Percentiles rank a stretch among this genome's conserved stretches.
phyloP scores from a whole-genome alignment of 2,329 filamentous ascomycete species.

The Graphiopsis chlorocephala region DNA sequence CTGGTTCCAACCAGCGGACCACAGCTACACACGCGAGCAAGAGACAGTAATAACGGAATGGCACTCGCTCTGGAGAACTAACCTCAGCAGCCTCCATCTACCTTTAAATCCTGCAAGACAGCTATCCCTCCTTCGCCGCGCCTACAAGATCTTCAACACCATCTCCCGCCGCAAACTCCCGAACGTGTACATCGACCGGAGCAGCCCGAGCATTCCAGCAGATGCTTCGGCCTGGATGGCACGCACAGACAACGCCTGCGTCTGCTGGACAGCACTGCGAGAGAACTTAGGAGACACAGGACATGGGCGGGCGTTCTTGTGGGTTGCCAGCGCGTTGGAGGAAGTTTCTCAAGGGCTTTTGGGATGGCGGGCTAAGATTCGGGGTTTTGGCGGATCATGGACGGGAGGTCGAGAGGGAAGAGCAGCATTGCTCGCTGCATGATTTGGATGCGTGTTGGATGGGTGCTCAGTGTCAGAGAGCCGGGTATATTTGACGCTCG shows the following conservation, averaged over 20 bases:
- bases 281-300: neutral
- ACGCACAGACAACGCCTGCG: neutral
- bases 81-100: neutral
- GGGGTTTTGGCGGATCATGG: neutral
- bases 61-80: neutral
- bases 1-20: neutral
- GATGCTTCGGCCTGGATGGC: neutral
- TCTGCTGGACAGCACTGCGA: neutral
- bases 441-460: neutral
- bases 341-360: neutral
- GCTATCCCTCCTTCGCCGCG: neutral
- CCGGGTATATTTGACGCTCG: no score
- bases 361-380: neutral
- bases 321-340: neutral
- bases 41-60: neutral
- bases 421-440: neutral
- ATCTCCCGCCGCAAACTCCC: neutral
- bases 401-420: neutral
- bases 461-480: neutral
- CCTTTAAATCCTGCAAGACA: neutral
- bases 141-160: neutral
- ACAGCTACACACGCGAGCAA: neutral
- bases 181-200: neutral
- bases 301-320: neutral
- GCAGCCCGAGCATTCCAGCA: neutral